Conservation (phyloP, 2,329 filamentous ascomycete genomes). For the Xylaria polymorpha region DNA sequence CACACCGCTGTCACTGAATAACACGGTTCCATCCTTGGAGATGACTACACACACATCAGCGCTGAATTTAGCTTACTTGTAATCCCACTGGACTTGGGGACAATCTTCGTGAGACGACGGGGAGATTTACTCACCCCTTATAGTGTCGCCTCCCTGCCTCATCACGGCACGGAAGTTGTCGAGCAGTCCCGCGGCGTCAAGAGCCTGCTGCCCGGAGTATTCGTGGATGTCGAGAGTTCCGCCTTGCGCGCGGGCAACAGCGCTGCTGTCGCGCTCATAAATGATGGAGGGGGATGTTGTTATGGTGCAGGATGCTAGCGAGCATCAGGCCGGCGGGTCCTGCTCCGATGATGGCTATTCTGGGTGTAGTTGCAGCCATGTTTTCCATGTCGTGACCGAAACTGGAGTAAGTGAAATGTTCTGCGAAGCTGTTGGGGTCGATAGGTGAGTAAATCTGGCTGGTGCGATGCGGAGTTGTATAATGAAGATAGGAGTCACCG, state of each 20-base stretch:
- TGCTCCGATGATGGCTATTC: slow-evolving; percentile 50
- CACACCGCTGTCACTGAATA: slow-evolving; percentile 40
- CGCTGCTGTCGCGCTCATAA: slow-evolving; percentile 49
- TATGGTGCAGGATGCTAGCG: slow-evolving; percentile 47
- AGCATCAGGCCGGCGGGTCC: slow-evolving; percentile 50
- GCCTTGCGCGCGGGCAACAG: slow-evolving; percentile 56
- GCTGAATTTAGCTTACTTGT: too few relatives aligned
- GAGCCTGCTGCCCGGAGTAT: slow-evolving; percentile 47
- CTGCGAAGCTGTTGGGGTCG: not conserved
- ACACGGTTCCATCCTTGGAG: slow-evolving; percentile 44
- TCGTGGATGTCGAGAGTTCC: slow-evolving; percentile 63
- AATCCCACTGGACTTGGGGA: too few relatives aligned
- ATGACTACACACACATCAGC: slow-evolving; percentile 26
- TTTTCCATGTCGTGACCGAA: not conserved
- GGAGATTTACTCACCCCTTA: slow-evolving; percentile 24
- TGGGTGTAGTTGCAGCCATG: slow-evolving; percentile 31
- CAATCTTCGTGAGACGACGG: not conserved
- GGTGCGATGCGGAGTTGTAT: not conserved
- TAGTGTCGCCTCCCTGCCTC: slow-evolving; percentile 42
- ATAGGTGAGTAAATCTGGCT: not conserved
- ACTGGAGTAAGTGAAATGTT: not conserved
- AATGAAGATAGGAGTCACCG: not conserved
- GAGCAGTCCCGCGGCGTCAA: slow-evolving; percentile 49
- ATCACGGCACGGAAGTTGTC: slow-evolving; percentile 43
- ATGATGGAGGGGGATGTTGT: slow-evolving; percentile 44